Percentiles rank a stretch among this genome's conserved stretches.
Conservation (phyloP, 805 yeast species). For the Saccharomycopsis microspora region DNA sequence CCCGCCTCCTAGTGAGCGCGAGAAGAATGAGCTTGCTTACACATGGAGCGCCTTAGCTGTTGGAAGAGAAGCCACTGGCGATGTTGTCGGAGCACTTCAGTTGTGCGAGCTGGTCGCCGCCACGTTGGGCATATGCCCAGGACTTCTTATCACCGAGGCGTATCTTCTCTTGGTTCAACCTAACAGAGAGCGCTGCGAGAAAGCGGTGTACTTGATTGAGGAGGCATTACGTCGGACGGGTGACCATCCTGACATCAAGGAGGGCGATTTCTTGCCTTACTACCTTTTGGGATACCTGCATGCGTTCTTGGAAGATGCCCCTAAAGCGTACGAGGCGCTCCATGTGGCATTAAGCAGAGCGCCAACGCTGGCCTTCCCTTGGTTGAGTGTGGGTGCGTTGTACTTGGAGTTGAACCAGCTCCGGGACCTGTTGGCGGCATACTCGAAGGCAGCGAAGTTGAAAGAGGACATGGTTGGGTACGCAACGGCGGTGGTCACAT, state of each 20-base stretch:
- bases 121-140: slow-evolving; percentile 33
- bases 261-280: slow-evolving; percentile 49
- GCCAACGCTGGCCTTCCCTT: slow-evolving; percentile 43
- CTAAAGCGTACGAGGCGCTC: slow-evolving; percentile 42
- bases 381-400: slow-evolving; percentile 57
- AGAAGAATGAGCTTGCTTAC: slow-evolving; percentile 35
- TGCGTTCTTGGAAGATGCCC: slow-evolving; percentile 32
- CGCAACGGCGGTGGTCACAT: slow-evolving; percentile 38
- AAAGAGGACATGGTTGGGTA: slow-evolving; percentile 35
- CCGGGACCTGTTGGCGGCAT: slow-evolving; percentile 57
- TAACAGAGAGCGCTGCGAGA: slow-evolving; percentile 23
- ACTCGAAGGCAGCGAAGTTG: slow-evolving; percentile 49
- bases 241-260: slow-evolving; percentile 19
- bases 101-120: slow-evolving; percentile 38
- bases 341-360: slow-evolving; percentile 45
- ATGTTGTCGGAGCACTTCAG: slow-evolving; percentile 35
- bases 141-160: slow-evolving; percentile 36
- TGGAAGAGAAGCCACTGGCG: slow-evolving; percentile 39
- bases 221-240: slow-evolving; percentile 21
- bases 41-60: slow-evolving; percentile 44
- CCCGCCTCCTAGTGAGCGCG: slow-evolving; percentile 35
- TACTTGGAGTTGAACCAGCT: slow-evolving; percentile 48
- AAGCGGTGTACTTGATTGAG: slow-evolving; percentile 28
- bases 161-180: slow-evolving; percentile 32
- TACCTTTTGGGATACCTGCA: slow-evolving; percentile 41